Conservation (phyloP, 495 filamentous ascomycete species). For the Hypoxylon cercidicola region DNA sequence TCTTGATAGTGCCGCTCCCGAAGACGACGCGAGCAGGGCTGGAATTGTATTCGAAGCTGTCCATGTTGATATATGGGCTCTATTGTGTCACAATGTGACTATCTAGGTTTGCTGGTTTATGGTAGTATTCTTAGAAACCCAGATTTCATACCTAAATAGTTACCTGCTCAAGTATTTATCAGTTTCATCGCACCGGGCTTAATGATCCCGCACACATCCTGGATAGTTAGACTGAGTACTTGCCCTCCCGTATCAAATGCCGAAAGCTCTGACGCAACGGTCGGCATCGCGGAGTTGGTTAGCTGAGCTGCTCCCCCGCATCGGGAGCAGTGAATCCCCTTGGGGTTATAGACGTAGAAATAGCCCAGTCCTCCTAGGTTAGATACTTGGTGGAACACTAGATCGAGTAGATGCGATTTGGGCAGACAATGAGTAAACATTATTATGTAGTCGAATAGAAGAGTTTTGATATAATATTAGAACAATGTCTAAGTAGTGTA, state of each 20-base stretch:
- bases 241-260: conserved; percentile 31
- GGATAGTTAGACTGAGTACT: not conserved
- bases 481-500: too few species aligned
- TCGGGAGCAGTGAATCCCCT: conserved; percentile 18
- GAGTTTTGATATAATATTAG: too few species aligned
- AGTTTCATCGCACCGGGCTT: conserved; percentile 8
- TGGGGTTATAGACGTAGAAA: not conserved
- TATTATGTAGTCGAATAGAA: too few species aligned
- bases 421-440: too few species aligned
- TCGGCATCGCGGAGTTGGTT: conserved; percentile 25
- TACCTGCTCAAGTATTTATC: not conserved
- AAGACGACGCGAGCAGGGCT: conserved; percentile 71
- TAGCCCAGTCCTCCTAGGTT: too few species aligned
- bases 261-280: conserved; percentile 31
- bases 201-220: conserved; percentile 16
- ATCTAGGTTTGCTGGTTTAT: too few species aligned
- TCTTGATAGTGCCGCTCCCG: conserved; percentile 68
- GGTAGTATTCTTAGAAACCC: not conserved
- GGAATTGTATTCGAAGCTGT: conserved; percentile 70
- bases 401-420: too few species aligned
- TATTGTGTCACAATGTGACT: too few species aligned
- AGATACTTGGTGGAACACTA: too few species aligned
- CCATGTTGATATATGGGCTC: conserved; percentile 53
- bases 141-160: not conserved
- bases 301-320: conserved; percentile 31